Percentiles rank a stretch among this genome's conserved stretches.
phyloP scores from a whole-genome alignment of 352 stramenopile genomes.

The Phytophthora multivora region DNA sequence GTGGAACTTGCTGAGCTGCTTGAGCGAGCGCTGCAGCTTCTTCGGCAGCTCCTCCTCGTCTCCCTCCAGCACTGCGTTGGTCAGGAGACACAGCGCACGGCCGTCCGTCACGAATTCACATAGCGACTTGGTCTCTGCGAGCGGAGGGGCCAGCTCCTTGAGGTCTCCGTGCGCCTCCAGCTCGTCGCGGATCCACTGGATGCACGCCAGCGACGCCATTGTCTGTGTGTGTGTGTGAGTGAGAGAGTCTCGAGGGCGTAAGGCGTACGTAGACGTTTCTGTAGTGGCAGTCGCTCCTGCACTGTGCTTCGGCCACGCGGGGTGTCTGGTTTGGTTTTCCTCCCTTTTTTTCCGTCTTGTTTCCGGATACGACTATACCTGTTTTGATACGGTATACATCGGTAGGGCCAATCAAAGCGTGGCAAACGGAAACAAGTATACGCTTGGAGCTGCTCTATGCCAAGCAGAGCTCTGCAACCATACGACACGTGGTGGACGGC shows the following conservation, averaged over 20 bases:
- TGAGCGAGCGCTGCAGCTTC: conserved; percentile 71
- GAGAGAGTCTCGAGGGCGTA: conserved; percentile 3
- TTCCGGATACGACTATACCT: too few relatives aligned
- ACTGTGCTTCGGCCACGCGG: conserved; percentile 19
- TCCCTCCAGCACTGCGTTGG: conserved; percentile 39
- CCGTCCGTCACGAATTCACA: conserved; percentile 81
- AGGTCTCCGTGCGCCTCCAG: conserved; percentile 41
- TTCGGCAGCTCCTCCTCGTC: conserved; percentile 56
- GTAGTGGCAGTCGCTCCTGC: neutral
- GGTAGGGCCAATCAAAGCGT: neutral
- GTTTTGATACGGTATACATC: too few relatives aligned
- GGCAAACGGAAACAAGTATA: neutral
- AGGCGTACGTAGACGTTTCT: conserved; percentile 8
- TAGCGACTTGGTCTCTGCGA: conserved; percentile 41
- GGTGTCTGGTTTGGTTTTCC: conserved; percentile 15
- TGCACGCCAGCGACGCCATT: conserved; percentile 39
- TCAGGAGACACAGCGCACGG: conserved; percentile 74
- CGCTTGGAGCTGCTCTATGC: conserved; percentile 18
- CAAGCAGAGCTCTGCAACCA: conserved; percentile 8
- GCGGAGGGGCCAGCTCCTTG: conserved; percentile 34
- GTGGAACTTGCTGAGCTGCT: conserved; percentile 80
- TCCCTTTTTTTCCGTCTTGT: neutral
- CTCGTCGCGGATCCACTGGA: conserved; percentile 71
- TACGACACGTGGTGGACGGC: conserved; percentile 17
- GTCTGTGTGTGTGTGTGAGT: neutral